Conservation (phyloP, 768 basidiomycete genomes). For the Mycena chlorophos region DNA sequence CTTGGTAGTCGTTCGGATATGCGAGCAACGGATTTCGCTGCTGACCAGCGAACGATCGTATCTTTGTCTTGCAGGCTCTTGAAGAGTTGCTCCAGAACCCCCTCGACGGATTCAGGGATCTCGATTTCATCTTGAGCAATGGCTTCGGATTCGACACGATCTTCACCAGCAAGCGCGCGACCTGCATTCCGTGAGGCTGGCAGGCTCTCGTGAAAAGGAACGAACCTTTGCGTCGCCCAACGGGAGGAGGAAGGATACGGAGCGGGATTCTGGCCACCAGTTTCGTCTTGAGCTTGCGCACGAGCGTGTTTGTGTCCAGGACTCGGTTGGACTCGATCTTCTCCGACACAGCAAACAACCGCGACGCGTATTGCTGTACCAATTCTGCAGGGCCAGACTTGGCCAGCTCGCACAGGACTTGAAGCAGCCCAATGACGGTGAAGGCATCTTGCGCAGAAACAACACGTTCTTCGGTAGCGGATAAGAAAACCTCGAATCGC, state of each 20-base stretch:
- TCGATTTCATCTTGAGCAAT: conserved; percentile 50
- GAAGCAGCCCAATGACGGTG: conserved; percentile 66
- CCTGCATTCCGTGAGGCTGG: conserved; percentile 25
- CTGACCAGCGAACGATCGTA: conserved; percentile 91
- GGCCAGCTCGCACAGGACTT: conserved; percentile 67
- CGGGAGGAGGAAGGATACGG: conserved; percentile 56
- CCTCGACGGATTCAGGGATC: conserved; percentile 78
- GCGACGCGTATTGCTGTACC: conserved; percentile 43
- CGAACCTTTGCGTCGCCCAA: conserved; percentile 43
- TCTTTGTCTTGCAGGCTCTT: conserved; percentile 81
- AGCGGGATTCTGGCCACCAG: conserved; percentile 64
- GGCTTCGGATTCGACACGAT: conserved; percentile 16
- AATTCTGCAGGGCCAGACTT: conserved; percentile 62
- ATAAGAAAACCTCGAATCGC: conserved; percentile 54
- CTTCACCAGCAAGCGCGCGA: conserved; percentile 32
- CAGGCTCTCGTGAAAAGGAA: conserved; percentile 7
- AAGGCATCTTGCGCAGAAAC: conserved; percentile 46
- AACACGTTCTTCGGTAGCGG: conserved; percentile 44
- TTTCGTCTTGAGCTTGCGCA: conserved; percentile 72
- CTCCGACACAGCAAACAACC: conserved; percentile 47
- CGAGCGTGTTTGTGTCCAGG: conserved; percentile 57
- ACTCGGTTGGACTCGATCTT: conserved; percentile 40
- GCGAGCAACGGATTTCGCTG: conserved; percentile 88
- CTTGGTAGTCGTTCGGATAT: conserved; percentile 77
- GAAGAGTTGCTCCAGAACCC: conserved; percentile 70